Conservation (phyloP, 768 basidiomycete species). For the Mycena vulgaris region DNA sequence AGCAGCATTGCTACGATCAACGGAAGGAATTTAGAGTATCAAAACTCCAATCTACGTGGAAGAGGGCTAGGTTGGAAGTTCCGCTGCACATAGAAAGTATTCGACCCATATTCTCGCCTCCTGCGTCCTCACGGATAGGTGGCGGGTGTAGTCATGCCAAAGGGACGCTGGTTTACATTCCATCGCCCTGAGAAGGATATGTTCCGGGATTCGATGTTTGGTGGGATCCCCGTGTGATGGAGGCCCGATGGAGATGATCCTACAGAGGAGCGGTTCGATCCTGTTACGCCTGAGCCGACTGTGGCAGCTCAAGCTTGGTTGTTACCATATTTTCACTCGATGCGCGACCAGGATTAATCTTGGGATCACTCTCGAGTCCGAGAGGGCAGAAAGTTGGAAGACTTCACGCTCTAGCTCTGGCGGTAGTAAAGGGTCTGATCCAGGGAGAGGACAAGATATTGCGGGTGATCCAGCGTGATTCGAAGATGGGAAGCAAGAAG, state of each 20-base stretch:
- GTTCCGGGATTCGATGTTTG: constrained; percentile 3
- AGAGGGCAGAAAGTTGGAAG: constrained; percentile 8
- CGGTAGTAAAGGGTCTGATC: background rate
- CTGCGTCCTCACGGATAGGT: background rate
- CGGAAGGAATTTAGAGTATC: background rate
- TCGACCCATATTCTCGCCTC: background rate
- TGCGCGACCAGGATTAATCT: constrained; percentile 8
- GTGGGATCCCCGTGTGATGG: background rate
- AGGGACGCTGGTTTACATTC: too few species aligned
- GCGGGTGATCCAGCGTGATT: background rate
- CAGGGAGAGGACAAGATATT: background rate
- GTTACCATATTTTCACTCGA: constrained; percentile 5
- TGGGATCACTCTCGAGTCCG: background rate
- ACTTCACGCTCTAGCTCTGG: background rate
- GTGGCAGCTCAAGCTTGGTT: background rate
- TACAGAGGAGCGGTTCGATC: constrained; percentile 9
- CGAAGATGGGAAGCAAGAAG: background rate
- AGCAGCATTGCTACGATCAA: background rate
- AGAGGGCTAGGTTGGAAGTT: background rate
- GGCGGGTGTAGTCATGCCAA: background rate
- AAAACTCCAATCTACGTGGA: background rate
- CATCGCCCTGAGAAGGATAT: background rate
- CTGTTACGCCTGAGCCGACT: background rate
- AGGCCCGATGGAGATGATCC: background rate
- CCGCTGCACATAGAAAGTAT: background rate